Evolutionary conservation across 257 asterid genomes (phyloP), one percentile per base, ranked within the genome.

Genomic region (Nicotiana benthamiana): DNA sequence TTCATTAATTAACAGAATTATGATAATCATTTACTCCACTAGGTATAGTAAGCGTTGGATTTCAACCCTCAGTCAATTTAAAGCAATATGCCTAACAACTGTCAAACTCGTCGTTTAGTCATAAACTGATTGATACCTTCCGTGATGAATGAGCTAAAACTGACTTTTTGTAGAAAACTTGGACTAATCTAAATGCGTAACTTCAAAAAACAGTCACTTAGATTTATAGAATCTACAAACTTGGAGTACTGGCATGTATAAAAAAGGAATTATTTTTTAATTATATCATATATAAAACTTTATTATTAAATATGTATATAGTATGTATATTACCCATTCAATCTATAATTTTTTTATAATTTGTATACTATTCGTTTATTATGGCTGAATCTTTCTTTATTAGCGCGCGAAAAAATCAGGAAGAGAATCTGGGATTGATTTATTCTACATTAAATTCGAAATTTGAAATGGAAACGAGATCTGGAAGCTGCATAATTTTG

Each of bases 41-140:
- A 26, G 28, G 28, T 68, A 68, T 40, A n/a, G 9, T n/a, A 20
- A 67, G 34, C 10, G n/a, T 9, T 1, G 53, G 54, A n/a, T 4
- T 10, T n/a, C 46, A 70, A 64, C 30, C 80, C 52, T 76, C 46
- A 66, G 77, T 82, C 82, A 40, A 48, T 9, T 70, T 75, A 40
- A 54, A 20, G 57, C 36, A 70, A 70, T 13, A 24, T 72, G 78
- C 40, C 40, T 46, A 72, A 72, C 78, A 72, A 46, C 78, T 72
- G 78, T 46, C 40, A 72, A 24, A 24, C 46, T 24, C 78, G 78
- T 72, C 61, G 78, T 72, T 72, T 72, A 72, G 60, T 72, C 40
- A 5, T 72, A 46, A 72, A 22, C 24, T 24, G 8, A 46, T 24
- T 7, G 78, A 72, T 46, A 72, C 61, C 78, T 72, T 72, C 40